Percentiles rank a stretch among this genome's conserved stretches.
Evolutionary conservation across 352 stramenopile genomes (phyloP).

Genomic region (Phytophthora vignae): DNA sequence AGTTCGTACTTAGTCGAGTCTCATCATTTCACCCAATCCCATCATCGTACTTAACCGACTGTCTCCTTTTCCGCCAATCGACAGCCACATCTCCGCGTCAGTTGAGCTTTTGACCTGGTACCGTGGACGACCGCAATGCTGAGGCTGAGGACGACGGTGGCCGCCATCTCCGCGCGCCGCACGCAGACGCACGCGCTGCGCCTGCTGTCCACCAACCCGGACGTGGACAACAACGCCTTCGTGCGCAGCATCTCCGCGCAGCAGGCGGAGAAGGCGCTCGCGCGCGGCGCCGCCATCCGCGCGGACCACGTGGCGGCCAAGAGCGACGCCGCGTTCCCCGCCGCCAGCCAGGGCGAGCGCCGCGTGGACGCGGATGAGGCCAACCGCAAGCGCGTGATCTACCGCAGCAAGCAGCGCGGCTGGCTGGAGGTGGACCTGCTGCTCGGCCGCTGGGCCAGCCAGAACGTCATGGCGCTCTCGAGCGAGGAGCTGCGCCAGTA

Average conservation of each 20-base stretch:
- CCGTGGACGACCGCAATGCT: slow-evolving; percentile 12
- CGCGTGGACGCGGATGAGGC: slow-evolving; percentile 64
- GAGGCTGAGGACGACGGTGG: slow-evolving; percentile 2
- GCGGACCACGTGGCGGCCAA: slow-evolving; percentile 53
- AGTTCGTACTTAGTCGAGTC: neutral
- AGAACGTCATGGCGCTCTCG: slow-evolving; percentile 90
- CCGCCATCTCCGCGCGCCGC: neutral
- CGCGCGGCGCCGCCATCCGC: slow-evolving; percentile 65
- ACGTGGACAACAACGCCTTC: slow-evolving; percentile 59
- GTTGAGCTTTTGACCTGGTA: neutral
- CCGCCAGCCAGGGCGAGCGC: slow-evolving; percentile 59
- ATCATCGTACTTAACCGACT: slow-evolving; percentile 11
- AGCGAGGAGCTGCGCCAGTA: slow-evolving; percentile 92
- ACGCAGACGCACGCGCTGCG: slow-evolving; percentile 15
- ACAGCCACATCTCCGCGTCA: too few relatives aligned
- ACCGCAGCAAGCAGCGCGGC: slow-evolving; percentile 95
- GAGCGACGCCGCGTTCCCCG: slow-evolving; percentile 47
- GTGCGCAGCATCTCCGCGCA: slow-evolving; percentile 59
- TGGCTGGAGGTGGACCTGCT: slow-evolving; percentile 97
- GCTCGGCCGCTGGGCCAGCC: slow-evolving; percentile 93
- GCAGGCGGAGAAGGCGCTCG: slow-evolving; percentile 58
- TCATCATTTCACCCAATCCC: neutral
- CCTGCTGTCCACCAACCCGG: slow-evolving; percentile 45
- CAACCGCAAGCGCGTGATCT: slow-evolving; percentile 94
- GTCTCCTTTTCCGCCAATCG: too few relatives aligned